Conservation (phyloP, 495 filamentous ascomycete species). For the Xylaria longipes region DNA sequence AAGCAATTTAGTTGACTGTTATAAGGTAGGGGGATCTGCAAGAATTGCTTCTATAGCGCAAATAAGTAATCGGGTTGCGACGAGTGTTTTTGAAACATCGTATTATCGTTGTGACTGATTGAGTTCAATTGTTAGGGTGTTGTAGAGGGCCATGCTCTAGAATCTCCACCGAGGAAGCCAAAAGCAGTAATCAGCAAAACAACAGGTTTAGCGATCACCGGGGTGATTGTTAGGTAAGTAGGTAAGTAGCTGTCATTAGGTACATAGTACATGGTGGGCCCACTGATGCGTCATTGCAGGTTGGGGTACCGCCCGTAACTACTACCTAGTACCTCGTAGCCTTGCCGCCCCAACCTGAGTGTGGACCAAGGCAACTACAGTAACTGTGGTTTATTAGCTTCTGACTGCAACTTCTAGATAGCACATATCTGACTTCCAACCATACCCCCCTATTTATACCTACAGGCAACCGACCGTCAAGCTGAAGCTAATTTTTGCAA, state of each 20-base stretch:
- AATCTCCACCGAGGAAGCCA: neutral
- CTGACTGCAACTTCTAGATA: slow-evolving; percentile 7
- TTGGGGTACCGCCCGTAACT: too few species aligned
- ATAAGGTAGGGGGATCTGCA: neutral
- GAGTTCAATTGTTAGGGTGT: neutral
- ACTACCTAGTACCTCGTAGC: slow-evolving; percentile 4
- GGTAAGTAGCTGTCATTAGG: too few species aligned
- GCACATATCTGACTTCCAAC: neutral
- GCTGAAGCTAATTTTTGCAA: neutral
- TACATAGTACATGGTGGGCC: neutral
- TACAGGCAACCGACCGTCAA: neutral
- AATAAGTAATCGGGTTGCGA: neutral
- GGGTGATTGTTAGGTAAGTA: slow-evolving; percentile 24
- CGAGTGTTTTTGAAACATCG: neutral
- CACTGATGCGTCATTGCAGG: slow-evolving; percentile 7
- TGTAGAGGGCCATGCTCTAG: neutral
- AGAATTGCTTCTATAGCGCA: neutral
- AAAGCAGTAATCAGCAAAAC: slow-evolving; percentile 26
- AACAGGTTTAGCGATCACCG: slow-evolving; percentile 22
- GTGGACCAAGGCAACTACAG: neutral
- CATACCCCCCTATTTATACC: neutral
- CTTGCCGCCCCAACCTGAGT: neutral
- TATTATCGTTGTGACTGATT: neutral
- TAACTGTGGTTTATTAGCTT: neutral
- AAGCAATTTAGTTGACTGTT: neutral